Conservation (phyloP, 2,329 filamentous ascomycete genomes). For the Mollisia scopiformis region DNA sequence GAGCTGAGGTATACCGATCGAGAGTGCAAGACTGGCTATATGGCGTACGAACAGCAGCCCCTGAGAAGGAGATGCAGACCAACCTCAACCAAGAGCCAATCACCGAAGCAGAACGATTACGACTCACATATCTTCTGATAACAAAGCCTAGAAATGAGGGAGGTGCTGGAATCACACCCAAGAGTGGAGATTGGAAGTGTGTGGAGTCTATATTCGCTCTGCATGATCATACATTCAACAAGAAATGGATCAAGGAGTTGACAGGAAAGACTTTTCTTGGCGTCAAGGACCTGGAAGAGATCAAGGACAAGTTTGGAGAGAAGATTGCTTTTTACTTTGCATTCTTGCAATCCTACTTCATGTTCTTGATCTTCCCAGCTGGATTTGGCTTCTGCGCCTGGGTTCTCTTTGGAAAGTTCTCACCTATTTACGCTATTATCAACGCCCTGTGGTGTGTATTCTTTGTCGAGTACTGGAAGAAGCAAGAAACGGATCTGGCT, state of each 20-base stretch:
- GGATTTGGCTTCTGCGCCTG: conserved; percentile 77
- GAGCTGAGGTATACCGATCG: conserved; percentile 81
- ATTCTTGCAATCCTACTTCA: conserved; percentile 89
- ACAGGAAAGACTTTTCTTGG: conserved; percentile 72
- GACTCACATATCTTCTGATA: conserved; percentile 85
- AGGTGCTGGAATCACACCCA: conserved; percentile 76
- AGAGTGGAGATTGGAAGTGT: conserved; percentile 70
- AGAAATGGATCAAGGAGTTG: conserved; percentile 74
- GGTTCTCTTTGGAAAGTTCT: conserved; percentile 84
- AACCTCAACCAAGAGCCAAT: conserved; percentile 75
- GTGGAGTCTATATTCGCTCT: conserved; percentile 78
- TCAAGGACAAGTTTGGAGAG: conserved; percentile 78
- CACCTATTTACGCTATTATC: conserved; percentile 75
- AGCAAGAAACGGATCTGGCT: conserved; percentile 83
- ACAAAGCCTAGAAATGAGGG: conserved; percentile 73
- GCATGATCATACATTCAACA: conserved; percentile 77
- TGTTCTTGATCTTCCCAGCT: conserved; percentile 81
- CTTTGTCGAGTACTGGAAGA: conserved; percentile 96
- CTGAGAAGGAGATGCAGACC: conserved; percentile 70
- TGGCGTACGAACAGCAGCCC: conserved; percentile 78
- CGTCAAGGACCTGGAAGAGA: conserved; percentile 68
- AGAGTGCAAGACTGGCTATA: conserved; percentile 94
- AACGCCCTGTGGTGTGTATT: conserved; percentile 86
- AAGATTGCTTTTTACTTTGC: conserved; percentile 94
- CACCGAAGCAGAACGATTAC: conserved; percentile 84